Percentiles rank a stretch among this genome's conserved stretches.
phyloP scores from a whole-genome alignment of 176 grass and related monocot species.

The Carex kokanica region DNA sequence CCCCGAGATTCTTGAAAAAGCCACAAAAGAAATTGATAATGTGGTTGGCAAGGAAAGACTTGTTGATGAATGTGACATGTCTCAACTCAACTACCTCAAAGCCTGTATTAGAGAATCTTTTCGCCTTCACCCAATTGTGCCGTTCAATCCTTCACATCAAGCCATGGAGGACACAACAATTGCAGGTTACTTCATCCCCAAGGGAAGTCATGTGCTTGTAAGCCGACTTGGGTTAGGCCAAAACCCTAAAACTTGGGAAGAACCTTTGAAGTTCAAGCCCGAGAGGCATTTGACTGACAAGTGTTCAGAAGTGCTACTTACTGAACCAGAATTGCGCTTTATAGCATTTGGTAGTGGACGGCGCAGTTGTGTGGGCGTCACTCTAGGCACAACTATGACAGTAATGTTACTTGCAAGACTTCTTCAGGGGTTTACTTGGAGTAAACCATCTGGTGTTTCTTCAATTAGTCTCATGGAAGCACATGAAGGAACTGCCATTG shows the following conservation, averaged over 20 bases:
- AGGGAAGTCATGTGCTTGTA: conserved; percentile 33
- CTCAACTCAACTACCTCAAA: conserved; percentile 28
- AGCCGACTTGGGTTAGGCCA: conserved; percentile 28
- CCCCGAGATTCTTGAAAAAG: conserved; percentile 12
- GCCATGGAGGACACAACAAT: conserved; percentile 16
- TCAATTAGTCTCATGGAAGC: conserved; percentile 26
- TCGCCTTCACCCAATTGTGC: conserved; percentile 26
- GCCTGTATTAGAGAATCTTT: conserved; percentile 31
- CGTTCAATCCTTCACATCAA: conserved; percentile 30
- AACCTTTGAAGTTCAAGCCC: conserved; percentile 16
- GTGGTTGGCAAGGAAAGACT: conserved; percentile 29
- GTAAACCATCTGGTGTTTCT: background rate
- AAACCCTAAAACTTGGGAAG: conserved; percentile 36
- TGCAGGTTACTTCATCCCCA: conserved; percentile 28
- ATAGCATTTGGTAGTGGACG: conserved; percentile 30
- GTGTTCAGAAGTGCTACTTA: background rate
- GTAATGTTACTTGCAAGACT: conserved; percentile 35
- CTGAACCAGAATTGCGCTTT: conserved; percentile 25
- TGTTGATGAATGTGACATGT: conserved; percentile 21
- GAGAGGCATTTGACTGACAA: conserved; percentile 18
- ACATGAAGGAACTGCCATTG: background rate
- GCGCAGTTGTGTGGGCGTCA: conserved; percentile 6
- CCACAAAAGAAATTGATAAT: conserved; percentile 26
- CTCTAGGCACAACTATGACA: conserved; percentile 18
- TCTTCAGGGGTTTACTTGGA: conserved; percentile 23